A percentile compares a stretch with the other conserved stretches of the same genome.
Conservation (phyloP, 2,329 filamentous ascomycete species). For the Colletotrichum eleusines region DNA sequence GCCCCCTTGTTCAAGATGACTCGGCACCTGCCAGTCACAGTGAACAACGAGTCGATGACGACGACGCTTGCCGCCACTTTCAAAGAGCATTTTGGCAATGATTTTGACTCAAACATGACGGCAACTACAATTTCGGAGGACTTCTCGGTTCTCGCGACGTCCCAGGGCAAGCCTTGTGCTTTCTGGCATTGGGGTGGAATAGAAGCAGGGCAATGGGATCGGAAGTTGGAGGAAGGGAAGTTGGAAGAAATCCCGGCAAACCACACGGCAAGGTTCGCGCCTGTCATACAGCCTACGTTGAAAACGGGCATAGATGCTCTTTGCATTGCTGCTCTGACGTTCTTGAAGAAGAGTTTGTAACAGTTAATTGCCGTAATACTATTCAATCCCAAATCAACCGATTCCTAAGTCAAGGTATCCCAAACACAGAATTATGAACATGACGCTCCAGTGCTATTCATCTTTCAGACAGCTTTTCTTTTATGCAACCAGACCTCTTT, state of each 20-base stretch:
- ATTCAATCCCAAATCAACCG: neutral
- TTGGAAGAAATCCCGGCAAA: conserved; percentile 45
- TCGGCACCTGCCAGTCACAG: conserved; percentile 59
- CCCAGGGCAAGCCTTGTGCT: conserved; percentile 36
- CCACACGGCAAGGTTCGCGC: conserved; percentile 46
- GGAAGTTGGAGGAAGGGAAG: conserved; percentile 33
- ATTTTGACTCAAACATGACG: conserved; percentile 51
- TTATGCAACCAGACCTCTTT: conserved; percentile 43
- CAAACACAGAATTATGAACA: too few species aligned
- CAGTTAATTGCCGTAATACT: too few species aligned
- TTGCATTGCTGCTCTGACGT: conserved; percentile 42
- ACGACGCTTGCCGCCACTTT: conserved; percentile 58
- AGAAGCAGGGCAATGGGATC: conserved; percentile 41
- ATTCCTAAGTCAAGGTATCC: neutral
- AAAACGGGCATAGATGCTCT: conserved; percentile 44
- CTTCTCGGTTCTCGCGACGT: conserved; percentile 54
- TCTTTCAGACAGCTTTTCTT: neutral
- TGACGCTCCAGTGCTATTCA: neutral
- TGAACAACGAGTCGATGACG: conserved; percentile 63
- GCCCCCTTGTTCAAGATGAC: conserved; percentile 58
- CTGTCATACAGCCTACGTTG: conserved; percentile 45
- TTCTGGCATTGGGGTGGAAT: conserved; percentile 45
- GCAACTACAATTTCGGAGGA: conserved; percentile 66
- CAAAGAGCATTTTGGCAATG: conserved; percentile 47
- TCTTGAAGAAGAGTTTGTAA: conserved; percentile 26